Evolutionary conservation across 1,139 yeast species (phyloP), one percentile per base, ranked within the genome.

Genomic region (Geotrichum europaeum): DNA sequence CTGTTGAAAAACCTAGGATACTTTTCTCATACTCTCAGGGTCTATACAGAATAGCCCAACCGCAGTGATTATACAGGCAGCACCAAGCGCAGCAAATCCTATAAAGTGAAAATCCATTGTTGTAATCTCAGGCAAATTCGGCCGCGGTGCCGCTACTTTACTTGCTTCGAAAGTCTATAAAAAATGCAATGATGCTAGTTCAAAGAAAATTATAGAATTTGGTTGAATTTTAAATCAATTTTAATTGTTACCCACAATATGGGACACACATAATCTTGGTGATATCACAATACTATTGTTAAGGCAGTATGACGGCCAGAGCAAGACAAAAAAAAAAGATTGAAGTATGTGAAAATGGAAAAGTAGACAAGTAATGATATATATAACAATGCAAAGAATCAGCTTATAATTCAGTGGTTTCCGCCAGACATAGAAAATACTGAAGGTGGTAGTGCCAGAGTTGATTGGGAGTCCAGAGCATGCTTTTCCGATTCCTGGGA

Each of bases 381-480:
- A n/a, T n/a, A 40, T 40, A 40, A n/a, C n/a, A 40, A 40, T 40
- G 47, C 47, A 40, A 15, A 15, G 13, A n/a, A 4, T 18, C 7
- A 40, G 47, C 47, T n/a, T 18, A 40, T 5, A n/a, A 18, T 7
- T 40, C 10, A 40, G 18, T 40, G n/a, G 47, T 15, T 13, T 15
- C 47, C 47, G 13, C 47, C 18, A 5, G 47, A 15, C 7, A n/a
- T 2, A 5, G 47, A 40, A 3, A 40, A n/a, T 2, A 22, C 51
- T 25, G 56, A 51, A 25, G 56, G 32, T 24, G 56, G 56, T 9
- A 53, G 50, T 28, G 57, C 57, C 10, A 54, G 50, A 18, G 47
- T 52, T 36, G 47, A 7, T 7, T 49, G 54, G n/a, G 57, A 22
- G 4, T 40, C 32, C 1, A 55, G 18, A 3, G 50, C 51, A 15